Percentiles rank a stretch among this genome's conserved stretches.
These are phyloP conservation scores for Passiflora organensis DNA, from an alignment of 345 rosid genomes.

Conservation along the genomic window DNA sequence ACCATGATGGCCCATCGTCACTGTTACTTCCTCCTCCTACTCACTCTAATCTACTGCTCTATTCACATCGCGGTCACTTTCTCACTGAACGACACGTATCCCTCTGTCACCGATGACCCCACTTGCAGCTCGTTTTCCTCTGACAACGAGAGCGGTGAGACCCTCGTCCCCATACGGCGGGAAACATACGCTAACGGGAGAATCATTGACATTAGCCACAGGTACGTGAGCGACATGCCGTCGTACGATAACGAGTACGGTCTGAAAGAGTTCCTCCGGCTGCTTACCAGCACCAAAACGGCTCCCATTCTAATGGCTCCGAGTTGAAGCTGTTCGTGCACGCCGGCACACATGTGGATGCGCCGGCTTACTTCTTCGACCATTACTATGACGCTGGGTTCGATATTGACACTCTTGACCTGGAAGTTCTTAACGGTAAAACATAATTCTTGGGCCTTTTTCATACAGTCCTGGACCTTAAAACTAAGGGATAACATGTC, in stretches of 20 bases:
- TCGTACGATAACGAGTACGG: constrained; percentile 39
- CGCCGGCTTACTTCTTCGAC: constrained; percentile 76
- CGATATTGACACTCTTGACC: constrained; percentile 69
- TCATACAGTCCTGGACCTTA: no score
- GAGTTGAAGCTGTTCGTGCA: constrained; percentile 70
- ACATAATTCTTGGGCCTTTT: no score
- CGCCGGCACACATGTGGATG: constrained; percentile 87
- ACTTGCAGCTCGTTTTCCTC: constrained; percentile 15
- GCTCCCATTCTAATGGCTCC: constrained; percentile 63
- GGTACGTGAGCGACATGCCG: constrained; percentile 57
- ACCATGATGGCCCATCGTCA: no score
- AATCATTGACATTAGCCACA: constrained; percentile 71
- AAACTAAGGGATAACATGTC: no score
- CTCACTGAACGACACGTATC: constrained; percentile 31
- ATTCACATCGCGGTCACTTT: constrained; percentile 1
- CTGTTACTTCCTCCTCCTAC: no score
- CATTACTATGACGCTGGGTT: constrained; percentile 75
- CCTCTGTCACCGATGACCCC: constrained; percentile 30
- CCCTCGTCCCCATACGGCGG: constrained; percentile 50
- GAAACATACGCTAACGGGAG: constrained; percentile 67
- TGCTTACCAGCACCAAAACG: constrained; percentile 79
- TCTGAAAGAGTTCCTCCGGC: constrained; percentile 40
- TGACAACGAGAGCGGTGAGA: constrained; percentile 16
- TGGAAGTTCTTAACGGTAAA: constrained; percentile 48
- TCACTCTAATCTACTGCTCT: neutral